Conservation (phyloP, 208 protist genomes). For the Naegleria fowleri region DNA sequence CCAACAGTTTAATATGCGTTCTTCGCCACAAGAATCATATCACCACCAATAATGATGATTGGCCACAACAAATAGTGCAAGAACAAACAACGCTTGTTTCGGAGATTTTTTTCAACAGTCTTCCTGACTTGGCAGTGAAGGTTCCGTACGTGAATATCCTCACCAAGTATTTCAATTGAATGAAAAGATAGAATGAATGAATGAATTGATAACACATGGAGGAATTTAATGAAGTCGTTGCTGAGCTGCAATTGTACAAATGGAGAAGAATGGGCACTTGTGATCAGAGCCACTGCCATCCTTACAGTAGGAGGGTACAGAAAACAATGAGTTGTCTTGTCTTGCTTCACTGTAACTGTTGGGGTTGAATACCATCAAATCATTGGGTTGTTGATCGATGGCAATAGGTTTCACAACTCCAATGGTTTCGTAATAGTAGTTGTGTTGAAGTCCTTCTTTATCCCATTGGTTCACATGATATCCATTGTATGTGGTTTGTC, state of each 20-base stretch:
- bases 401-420: neutral
- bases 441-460: neutral
- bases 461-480: neutral
- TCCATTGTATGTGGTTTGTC: neutral
- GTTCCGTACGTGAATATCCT: no score
- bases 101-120: no score
- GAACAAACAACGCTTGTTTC: no score
- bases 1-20: no score
- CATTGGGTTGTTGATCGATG: neutral
- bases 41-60: no score
- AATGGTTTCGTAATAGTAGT: neutral
- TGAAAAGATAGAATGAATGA: no score
- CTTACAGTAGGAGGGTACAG: neutral
- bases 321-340: neutral
- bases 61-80: no score
- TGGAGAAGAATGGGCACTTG: neutral
- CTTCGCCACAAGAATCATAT: no score
- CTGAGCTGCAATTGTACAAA: neutral
- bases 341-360: neutral
- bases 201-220: no score
- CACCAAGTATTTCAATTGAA: no score
- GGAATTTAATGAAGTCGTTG: neutral
- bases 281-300: neutral
- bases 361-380: neutral
- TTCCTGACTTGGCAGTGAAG: no score